phyloP scores from a whole-genome alignment of 2,329 filamentous ascomycete species.

The Westerdykella sp. region DNA sequence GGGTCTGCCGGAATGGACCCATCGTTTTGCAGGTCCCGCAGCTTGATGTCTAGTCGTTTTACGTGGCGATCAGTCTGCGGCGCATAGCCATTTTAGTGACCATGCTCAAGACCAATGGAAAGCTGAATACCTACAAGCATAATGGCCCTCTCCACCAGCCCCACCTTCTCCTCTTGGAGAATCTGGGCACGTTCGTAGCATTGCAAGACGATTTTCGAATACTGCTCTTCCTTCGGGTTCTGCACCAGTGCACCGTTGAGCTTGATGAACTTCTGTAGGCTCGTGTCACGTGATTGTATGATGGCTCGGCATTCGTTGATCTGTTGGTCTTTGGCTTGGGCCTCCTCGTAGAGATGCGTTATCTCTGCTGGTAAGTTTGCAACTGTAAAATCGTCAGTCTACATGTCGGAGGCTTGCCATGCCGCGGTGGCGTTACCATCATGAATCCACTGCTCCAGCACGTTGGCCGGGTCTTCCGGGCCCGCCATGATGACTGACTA shows the following conservation, averaged over 20 bases:
- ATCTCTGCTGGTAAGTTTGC: slow-evolving; percentile 78
- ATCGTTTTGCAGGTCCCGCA: slow-evolving; percentile 53
- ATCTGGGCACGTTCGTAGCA: slow-evolving; percentile 63
- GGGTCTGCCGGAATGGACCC: slow-evolving; percentile 55
- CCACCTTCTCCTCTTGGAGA: slow-evolving; percentile 69
- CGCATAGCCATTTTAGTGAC: slow-evolving; percentile 4
- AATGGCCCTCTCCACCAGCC: slow-evolving; percentile 59
- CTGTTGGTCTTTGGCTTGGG: slow-evolving; percentile 69
- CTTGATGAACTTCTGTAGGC: slow-evolving; percentile 77
- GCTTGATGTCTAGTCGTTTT: slow-evolving; percentile 56
- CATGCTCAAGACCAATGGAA: not conserved
- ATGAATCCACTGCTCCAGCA: slow-evolving; percentile 73
- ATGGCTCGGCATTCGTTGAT: slow-evolving; percentile 62
- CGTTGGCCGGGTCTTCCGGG: slow-evolving; percentile 58
- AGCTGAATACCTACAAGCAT: slow-evolving; percentile 47
- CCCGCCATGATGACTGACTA: slow-evolving; percentile 33
- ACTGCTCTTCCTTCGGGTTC: slow-evolving; percentile 68
- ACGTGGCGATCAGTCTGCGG: slow-evolving; percentile 54
- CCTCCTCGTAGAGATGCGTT: slow-evolving; percentile 76
- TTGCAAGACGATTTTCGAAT: slow-evolving; percentile 60
- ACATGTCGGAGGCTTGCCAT: not conserved
- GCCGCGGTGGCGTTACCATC: slow-evolving; percentile 44
- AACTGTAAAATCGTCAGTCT: slow-evolving; percentile 39
- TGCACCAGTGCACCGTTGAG: slow-evolving; percentile 64
- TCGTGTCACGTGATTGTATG: slow-evolving; percentile 65